These are phyloP conservation scores for Nakaseomyces bracarensis DNA, from an alignment of 1,139 yeast genomes.

Conservation along the genomic window DNA sequence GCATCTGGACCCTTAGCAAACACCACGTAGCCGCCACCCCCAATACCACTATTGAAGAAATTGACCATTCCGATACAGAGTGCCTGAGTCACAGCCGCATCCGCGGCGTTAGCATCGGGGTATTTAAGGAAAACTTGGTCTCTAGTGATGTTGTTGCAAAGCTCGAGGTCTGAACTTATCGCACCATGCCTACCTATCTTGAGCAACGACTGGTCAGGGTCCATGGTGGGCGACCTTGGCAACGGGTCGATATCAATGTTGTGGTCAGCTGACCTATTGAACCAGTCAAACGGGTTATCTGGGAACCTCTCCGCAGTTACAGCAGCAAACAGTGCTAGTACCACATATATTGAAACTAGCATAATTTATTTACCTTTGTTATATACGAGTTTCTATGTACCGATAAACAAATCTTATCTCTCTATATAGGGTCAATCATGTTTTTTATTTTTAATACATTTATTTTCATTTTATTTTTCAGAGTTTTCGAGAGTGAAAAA, in stretches of 20 bases:
- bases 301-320: slow-evolving; percentile 2
- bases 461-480: no score
- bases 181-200: slow-evolving; percentile 46
- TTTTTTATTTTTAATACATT: no score
- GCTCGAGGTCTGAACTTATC: slow-evolving; percentile 66
- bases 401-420: no score
- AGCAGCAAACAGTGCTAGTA: no score
- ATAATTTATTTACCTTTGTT: no score
- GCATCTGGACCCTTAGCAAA: slow-evolving; percentile 31
- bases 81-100: slow-evolving; percentile 84
- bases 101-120: slow-evolving; percentile 60
- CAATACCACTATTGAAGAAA: slow-evolving; percentile 82
- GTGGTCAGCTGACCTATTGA: slow-evolving; percentile 13
- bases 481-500: no score
- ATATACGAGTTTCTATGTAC: no score
- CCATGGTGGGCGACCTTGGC: slow-evolving; percentile 32
- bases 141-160: slow-evolving; percentile 64
- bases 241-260: slow-evolving; percentile 31
- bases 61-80: slow-evolving; percentile 80
- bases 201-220: slow-evolving; percentile 35
- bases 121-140: slow-evolving; percentile 39
- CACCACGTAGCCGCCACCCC: slow-evolving; percentile 81
- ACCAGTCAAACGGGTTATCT: slow-evolving; percentile 4
- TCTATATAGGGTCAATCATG: no score
- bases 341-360: no score